phyloP scores from a whole-genome alignment of 179 eudicot species.

The Spinacia oleracea region DNA sequence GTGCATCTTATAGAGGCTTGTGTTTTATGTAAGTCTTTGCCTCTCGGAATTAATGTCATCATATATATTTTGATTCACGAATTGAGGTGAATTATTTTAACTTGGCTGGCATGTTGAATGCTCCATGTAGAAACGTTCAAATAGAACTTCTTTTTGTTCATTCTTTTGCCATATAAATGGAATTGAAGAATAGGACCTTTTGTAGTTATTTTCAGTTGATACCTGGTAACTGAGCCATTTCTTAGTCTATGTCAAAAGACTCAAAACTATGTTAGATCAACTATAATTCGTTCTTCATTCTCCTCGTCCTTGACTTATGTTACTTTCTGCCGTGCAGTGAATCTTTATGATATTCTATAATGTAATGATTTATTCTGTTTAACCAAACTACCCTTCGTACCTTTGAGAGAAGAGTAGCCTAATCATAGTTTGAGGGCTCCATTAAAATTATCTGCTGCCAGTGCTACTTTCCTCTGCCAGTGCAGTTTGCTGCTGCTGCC shows the following conservation, averaged over 20 bases:
- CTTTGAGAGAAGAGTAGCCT: too few relatives aligned
- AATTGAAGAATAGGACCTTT: constrained; percentile 17
- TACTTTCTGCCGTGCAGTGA: not conserved
- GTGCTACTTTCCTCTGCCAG: too few relatives aligned
- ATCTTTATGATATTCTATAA: not conserved
- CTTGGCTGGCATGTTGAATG: not conserved
- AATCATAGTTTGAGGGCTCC: too few relatives aligned
- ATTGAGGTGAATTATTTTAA: not conserved
- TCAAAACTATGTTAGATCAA: not conserved
- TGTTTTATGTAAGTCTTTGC: constrained; percentile 17
- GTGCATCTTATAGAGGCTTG: constrained; percentile 18
- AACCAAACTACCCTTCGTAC: not conserved
- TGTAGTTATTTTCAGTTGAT: constrained; percentile 17
- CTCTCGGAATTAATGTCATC: constrained; percentile 13
- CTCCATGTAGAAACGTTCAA: not conserved
- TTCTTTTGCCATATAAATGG: not conserved
- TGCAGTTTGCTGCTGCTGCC: too few relatives aligned
- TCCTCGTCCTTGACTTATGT: not conserved
- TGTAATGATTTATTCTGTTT: not conserved
- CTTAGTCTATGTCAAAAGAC: constrained; percentile 10
- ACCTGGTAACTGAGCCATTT: constrained; percentile 15
- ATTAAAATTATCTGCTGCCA: too few relatives aligned
- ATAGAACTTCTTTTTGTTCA: not conserved
- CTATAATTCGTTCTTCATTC: constrained; percentile 3
- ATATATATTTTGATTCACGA: not conserved